Base-by-base conservation (phyloP, 768 basidiomycete genomes). In the Phaeolepiota aurea region DNA sequence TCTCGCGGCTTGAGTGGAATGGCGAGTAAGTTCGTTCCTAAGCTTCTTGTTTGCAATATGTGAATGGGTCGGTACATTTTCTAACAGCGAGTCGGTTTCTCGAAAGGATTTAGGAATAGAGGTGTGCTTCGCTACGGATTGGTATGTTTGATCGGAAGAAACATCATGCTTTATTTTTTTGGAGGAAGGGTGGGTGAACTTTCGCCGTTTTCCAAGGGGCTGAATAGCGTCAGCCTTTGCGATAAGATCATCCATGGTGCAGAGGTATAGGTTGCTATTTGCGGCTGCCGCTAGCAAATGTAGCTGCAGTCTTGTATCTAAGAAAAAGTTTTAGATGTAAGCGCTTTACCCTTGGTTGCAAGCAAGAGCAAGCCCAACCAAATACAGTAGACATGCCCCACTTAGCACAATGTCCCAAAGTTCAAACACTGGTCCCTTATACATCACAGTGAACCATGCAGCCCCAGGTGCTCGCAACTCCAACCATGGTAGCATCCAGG, bases 31-130 rank as follows among this genome's bases (percentile, higher is more conserved):
- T 47, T 82, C 72, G 3, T 76, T 65, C n/a, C 86, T 73, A 1
- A 93, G 71, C 51, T 84, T 88, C 60, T 77, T 77, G 59, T 88
- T 82, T 3, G 71, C 68, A 16, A 92, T 78, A 48, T 86, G 79
- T 1, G 59, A 57, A 52, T 82, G 72, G 7, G 64, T 74, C 1
- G 65, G 63, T 1, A 69, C 57, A 45, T 68, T 64, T 34, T 69
- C 70, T 0, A 72, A 64, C 1, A 70, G 58, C 3, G 77, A 62
- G 3, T 65, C 62, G 0, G 65, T 63, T 7, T 73, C 60, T 39
- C 72, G 76, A 13, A 89, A 72, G 0, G 88, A 88, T 52, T 76
- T 75, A 0, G 88, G 87, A 2, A 85, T 52, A 7, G 74, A 55
- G 0, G 87, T 84, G 42, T 69, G 66, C 40, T 69, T 65, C 4